Evolutionary conservation across 2,329 filamentous ascomycete species (phyloP).

Genomic region (Dryadomyces sulphureus): DNA sequence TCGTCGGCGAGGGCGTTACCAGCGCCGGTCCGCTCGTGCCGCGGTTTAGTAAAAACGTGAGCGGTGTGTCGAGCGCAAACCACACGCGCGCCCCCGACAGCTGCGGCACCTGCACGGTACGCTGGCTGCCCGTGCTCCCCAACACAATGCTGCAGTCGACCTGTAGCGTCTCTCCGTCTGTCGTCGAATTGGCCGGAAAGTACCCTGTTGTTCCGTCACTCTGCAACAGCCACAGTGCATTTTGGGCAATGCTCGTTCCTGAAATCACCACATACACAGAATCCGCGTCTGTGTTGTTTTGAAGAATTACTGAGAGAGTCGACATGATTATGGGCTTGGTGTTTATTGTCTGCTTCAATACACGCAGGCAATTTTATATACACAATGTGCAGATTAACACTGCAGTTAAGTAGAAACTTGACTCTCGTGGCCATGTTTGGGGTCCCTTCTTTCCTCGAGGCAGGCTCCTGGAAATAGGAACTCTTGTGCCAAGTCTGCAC

Average conservation of each 20-base stretch:
- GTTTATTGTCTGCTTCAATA: neutral
- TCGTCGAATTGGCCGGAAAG: neutral
- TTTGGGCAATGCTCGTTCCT: neutral
- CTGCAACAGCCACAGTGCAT: neutral
- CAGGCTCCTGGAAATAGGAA: neutral
- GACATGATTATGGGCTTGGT: neutral
- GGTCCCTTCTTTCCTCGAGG: neutral
- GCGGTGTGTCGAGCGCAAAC: conserved; percentile 45
- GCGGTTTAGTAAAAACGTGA: conserved; percentile 58
- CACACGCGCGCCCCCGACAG: conserved; percentile 59
- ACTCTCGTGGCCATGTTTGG: neutral
- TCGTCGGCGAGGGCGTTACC: conserved; percentile 61
- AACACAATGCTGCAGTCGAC: conserved; percentile 32
- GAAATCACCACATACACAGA: neutral
- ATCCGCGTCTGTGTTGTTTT: neutral
- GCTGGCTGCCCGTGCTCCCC: conserved; percentile 43
- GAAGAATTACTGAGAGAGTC: neutral
- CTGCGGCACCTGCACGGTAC: conserved; percentile 50
- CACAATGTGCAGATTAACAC: neutral
- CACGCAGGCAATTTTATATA: neutral
- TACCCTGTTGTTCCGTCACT: neutral
- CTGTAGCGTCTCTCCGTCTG: neutral
- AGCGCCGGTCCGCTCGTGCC: conserved; percentile 42
- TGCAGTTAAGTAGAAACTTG: neutral
- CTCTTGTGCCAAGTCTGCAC: neutral